Conservation (phyloP, 208 protist genomes). For the Trypanosoma scelopori region DNA sequence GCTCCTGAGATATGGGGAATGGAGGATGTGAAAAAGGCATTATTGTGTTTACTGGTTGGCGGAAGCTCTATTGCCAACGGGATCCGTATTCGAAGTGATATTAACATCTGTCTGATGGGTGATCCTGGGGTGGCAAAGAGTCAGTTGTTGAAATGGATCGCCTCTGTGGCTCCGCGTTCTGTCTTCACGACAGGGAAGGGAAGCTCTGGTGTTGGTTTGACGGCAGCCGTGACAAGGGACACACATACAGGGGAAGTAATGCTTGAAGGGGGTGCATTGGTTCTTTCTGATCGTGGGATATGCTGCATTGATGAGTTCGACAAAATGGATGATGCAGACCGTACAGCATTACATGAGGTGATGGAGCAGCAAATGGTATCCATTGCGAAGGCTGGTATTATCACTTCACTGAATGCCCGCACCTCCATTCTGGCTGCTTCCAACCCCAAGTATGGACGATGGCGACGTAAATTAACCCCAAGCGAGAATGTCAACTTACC, state of each 20-base stretch:
- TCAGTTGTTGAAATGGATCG: constrained; percentile 98
- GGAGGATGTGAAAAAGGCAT: constrained; percentile 98
- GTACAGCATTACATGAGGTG: constrained; percentile 97
- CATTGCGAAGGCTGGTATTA: constrained; percentile 99
- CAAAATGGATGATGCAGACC: constrained; percentile 98
- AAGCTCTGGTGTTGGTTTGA: constrained; percentile 98
- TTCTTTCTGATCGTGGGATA: constrained; percentile 97
- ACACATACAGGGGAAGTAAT: constrained; percentile 94
- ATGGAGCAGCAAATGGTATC: constrained; percentile 99
- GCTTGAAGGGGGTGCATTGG: constrained; percentile 96
- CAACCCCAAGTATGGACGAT: constrained; percentile 97
- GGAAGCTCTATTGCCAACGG: constrained; percentile 97
- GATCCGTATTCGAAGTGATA: constrained; percentile 95
- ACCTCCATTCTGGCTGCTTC: constrained; percentile 98
- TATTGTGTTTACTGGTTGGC: constrained; percentile 98
- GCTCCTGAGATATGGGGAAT: constrained; percentile 98
- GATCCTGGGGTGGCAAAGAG: constrained; percentile 99
- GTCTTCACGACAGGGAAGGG: constrained; percentile 99
- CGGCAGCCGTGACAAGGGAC: constrained; percentile 97
- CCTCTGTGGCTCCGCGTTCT: constrained; percentile 96
- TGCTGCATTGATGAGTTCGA: constrained; percentile 99
- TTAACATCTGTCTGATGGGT: constrained; percentile 99
- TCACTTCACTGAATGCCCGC: constrained; percentile 98
- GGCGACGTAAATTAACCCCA: constrained; percentile 89
- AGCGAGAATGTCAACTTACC: constrained; percentile 99